Evolutionary conservation across 1,139 yeast species (phyloP), one percentile per base, ranked within the genome.

Genomic region (Tardiomyces digboiensis): DNA sequence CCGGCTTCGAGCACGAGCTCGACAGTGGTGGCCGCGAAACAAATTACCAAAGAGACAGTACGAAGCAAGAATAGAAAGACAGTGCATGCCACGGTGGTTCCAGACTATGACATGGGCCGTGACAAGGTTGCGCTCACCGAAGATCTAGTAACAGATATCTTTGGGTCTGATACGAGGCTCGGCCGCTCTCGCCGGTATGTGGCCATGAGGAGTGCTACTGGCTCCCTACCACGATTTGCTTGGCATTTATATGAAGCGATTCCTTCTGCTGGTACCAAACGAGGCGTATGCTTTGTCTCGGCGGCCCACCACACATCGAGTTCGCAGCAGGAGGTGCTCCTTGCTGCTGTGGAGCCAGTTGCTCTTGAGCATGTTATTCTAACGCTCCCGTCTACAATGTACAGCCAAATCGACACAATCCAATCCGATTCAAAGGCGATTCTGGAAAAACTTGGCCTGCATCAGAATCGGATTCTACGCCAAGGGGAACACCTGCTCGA

Each of bases 401-500:
- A 42, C 41, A 47, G 36, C 26, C 37, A 23, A 23, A 42, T 48
- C 38, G 22, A 33, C 19, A 20, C 4, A 10, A n/a, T n/a, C n/a
- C n/a, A n/a, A 10, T 10, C 37, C 19, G 37, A 7, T 3, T 33
- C 37, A 3, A 3, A 8, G 19, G 33, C 33, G 3, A 26, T 26
- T 26, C 37, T 33, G 19, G 19, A 33, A 20, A 19, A 29, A 18
- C 37, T n/a, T 3, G 19, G 19, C 3, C 37, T 33, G 19, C 19
- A 13, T 3, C 19, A 10, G 8, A 6, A n/a, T n/a, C 19, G 41
- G 7, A 50, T 65, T 12, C 23, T 61, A 2, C 52, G 63, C 3
- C 60, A 58, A 40, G 67, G 66, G 14, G 57, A 56, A 29, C 50
- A 46, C 26, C 43, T 58, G 21, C 47, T 52, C 1, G 51, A 45